phyloP scores from a whole-genome alignment of 2,329 filamentous ascomycete genomes.

The Cladobotryum mycophilum region DNA sequence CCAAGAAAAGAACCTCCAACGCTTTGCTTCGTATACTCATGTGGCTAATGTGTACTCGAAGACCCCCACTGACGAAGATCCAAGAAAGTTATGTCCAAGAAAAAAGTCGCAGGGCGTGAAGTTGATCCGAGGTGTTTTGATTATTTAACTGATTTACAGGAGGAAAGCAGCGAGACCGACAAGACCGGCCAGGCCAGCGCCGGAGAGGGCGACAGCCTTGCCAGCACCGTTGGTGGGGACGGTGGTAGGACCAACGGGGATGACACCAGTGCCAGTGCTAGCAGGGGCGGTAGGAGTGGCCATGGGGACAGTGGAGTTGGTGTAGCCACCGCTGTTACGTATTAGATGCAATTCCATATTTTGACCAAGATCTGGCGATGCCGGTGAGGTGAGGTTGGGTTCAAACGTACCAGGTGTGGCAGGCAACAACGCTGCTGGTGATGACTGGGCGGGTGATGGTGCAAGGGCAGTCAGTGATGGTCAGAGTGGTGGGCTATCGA shows the following conservation, averaged over 20 bases:
- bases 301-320: slow-evolving; percentile 29
- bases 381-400: background rate
- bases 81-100: too few species aligned
- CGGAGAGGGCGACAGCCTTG: slow-evolving; percentile 51
- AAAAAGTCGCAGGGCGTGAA: too few species aligned
- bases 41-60: too few species aligned
- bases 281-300: slow-evolving; percentile 27
- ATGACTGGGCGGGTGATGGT: slow-evolving; percentile 55
- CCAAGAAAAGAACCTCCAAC: slow-evolving; percentile 15
- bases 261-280: slow-evolving; percentile 16
- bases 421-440: slow-evolving; percentile 45
- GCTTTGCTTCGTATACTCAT: too few species aligned
- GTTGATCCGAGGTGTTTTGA: too few species aligned
- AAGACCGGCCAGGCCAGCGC: slow-evolving; percentile 53
- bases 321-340: slow-evolving; percentile 3
- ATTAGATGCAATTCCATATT: slow-evolving; percentile 18
- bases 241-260: slow-evolving; percentile 23
- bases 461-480: slow-evolving; percentile 68
- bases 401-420: slow-evolving; percentile 45
- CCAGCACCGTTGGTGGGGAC: slow-evolving; percentile 50
- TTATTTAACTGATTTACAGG: slow-evolving; percentile 41
- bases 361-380: background rate
- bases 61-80: too few species aligned
- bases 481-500: slow-evolving; percentile 56
- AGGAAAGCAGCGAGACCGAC: slow-evolving; percentile 53